Evolutionary conservation across 2,329 filamentous ascomycete species (phyloP).

Genomic region (Scedosporium dehoogii): DNA sequence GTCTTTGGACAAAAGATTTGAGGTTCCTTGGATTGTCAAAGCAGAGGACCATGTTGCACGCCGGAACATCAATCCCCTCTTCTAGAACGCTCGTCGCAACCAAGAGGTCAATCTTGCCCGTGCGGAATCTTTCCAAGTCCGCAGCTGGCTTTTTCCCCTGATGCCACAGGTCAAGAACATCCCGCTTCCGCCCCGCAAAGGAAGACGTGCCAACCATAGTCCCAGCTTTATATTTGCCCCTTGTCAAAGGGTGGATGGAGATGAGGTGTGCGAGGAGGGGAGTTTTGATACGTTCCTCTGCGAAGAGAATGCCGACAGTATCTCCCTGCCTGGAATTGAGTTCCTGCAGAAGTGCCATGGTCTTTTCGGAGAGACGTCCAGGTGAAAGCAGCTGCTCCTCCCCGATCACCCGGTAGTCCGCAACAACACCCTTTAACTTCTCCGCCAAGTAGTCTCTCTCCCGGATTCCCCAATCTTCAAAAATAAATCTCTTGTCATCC

Average conservation of each 20-base stretch:
- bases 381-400: constrained; percentile 7
- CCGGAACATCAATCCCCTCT: constrained; percentile 58
- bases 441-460: constrained; percentile 47
- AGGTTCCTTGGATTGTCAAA: constrained; percentile 39
- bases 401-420: constrained; percentile 11
- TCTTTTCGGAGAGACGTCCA: constrained; percentile 45
- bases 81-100: constrained; percentile 56
- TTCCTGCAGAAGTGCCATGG: constrained; percentile 39
- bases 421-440: constrained; percentile 29
- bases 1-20: constrained; percentile 50
- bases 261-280: constrained; percentile 50
- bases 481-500: not conserved
- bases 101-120: constrained; percentile 44
- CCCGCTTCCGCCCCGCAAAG: constrained; percentile 22
- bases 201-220: constrained; percentile 46
- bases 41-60: constrained; percentile 52
- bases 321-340: constrained; percentile 20
- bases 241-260: constrained; percentile 36
- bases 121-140: constrained; percentile 37
- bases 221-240: constrained; percentile 37
- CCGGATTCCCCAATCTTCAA: constrained; percentile 18
- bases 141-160: constrained; percentile 20
- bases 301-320: constrained; percentile 56
- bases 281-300: constrained; percentile 50
- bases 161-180: constrained; percentile 27